Evolutionary conservation across 2,329 filamentous ascomycete genomes (phyloP), one percentile per base, ranked within the genome.

Genomic region (Monilinia vaccinii-corymbosi): DNA sequence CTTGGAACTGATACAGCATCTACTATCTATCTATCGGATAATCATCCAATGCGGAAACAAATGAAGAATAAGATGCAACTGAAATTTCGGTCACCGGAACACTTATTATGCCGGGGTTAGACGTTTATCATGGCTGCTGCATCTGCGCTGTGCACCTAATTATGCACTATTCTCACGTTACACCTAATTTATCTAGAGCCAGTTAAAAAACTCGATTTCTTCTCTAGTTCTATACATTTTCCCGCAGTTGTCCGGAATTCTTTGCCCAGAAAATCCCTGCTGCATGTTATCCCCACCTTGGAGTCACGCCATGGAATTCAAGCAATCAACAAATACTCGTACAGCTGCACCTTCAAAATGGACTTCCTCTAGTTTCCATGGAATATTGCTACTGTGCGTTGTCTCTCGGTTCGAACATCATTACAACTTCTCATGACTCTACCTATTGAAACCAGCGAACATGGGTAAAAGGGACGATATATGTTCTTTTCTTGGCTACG

Each of bases 401-500:
- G 8, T 53, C 44, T 18, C 38, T 53, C 38, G 44, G 28, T 44
- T n/a, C 14, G 28, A 44, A 18, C 16, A 44, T 21, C 38, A 44
- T 44, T 44, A 16, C 18, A 53, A 25, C 28, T 32, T 42, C 28
- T 44, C 38, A 53, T 53, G 28, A 53, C 13, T 7, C n/a, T 13
- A 16, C 7, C n/a, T 13, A 16, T 32, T n/a, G 21, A 32, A 32
- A 11, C 9, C 28, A 32, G n/a, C 38, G 38, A 53, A 38, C 21
- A 53, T 53, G 51, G 51, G 38, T 21, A 60, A 59, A 44, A 38
- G 46, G 23, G 42, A 51, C n/a, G 58, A 61, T n/a, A 34, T 61
- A 18, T 60, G 56, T 38, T 60, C 56, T 18, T 32, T 60, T 42
- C 56, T 61, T n/a, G 60, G 60, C 4, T 61, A 61, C 42, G 60